Evolutionary conservation across 2,329 filamentous ascomycete species (phyloP).

Genomic region (Penicillium fuscoglaucum): DNA sequence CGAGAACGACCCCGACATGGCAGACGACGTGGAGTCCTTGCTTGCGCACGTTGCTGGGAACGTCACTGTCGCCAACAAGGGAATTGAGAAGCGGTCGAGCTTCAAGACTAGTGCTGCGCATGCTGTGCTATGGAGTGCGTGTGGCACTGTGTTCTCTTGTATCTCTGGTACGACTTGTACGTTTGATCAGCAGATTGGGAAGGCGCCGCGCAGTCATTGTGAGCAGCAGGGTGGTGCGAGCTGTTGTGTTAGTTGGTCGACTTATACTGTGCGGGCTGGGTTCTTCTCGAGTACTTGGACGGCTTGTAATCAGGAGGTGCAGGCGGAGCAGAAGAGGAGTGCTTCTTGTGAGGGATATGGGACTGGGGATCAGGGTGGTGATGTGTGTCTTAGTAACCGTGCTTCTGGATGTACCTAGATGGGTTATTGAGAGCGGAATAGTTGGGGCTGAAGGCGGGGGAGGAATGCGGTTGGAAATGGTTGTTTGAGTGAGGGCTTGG

Average conservation of each 20-base stretch:
- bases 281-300: slow-evolving; percentile 5
- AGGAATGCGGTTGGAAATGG: no score
- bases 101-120: slow-evolving; percentile 1
- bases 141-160: background rate
- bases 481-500: background rate
- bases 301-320: slow-evolving; percentile 1
- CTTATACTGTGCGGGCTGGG: slow-evolving; percentile 1
- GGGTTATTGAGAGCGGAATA: background rate
- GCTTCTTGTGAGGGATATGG: slow-evolving; percentile 4
- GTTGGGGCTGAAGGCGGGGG: background rate
- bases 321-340: background rate
- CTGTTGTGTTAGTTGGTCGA: slow-evolving; percentile 4
- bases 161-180: background rate
- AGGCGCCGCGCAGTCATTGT: background rate
- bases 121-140: background rate
- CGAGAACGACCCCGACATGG: background rate
- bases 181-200: background rate
- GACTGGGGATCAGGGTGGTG: background rate
- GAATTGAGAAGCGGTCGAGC: background rate
- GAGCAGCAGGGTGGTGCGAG: background rate
- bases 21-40: background rate
- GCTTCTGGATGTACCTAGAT: slow-evolving; percentile 4
- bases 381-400: slow-evolving; percentile 4
- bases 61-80: background rate
- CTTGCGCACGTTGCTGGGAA: background rate